A percentile compares a stretch with the other conserved stretches of the same genome.
phyloP scores from a whole-genome alignment of 106 monocot genomes.

The Acanthochlamys bracteata region DNA sequence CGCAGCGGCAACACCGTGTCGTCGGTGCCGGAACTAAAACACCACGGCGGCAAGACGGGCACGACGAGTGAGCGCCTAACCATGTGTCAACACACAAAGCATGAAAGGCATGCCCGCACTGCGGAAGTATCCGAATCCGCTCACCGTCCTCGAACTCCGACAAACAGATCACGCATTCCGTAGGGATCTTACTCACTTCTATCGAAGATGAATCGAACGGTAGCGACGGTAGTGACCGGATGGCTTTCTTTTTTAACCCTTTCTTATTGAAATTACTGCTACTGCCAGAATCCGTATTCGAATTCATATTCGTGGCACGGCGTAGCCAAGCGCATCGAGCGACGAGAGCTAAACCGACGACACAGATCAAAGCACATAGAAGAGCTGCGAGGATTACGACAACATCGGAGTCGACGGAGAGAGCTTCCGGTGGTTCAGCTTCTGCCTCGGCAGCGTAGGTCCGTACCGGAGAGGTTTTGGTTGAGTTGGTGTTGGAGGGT shows the following conservation, averaged over 20 bases:
- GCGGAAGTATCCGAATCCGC: conserved; percentile 49
- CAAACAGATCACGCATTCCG: conserved; percentile 55
- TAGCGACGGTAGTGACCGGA: conserved; percentile 26
- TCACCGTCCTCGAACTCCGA: conserved; percentile 60
- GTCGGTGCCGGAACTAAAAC: conserved; percentile 5
- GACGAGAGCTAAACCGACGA: conserved; percentile 47
- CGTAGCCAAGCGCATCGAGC: conserved; percentile 52
- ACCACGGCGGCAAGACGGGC: conserved; percentile 52
- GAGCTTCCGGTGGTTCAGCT: conserved; percentile 12
- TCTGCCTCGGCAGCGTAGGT: no score
- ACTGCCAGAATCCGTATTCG: conserved; percentile 5
- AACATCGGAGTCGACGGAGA: conserved; percentile 35
- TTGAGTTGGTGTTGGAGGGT: no score
- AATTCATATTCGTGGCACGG: conserved; percentile 6
- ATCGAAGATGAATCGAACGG: conserved; percentile 13
- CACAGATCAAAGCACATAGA: conserved; percentile 62
- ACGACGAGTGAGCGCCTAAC: conserved; percentile 50
- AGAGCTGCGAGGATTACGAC: conserved; percentile 58
- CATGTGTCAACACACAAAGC: conserved; percentile 50
- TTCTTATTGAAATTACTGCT: conserved; percentile 8
- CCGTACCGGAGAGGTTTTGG: no score
- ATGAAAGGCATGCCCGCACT: conserved; percentile 61
- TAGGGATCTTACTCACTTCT: background rate
- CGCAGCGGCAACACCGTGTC: conserved; percentile 8
- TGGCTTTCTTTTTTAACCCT: conserved; percentile 34